These are phyloP conservation scores for Schrenkiella parvula DNA, from an alignment of 345 rosid species.

Conservation along the genomic window DNA sequence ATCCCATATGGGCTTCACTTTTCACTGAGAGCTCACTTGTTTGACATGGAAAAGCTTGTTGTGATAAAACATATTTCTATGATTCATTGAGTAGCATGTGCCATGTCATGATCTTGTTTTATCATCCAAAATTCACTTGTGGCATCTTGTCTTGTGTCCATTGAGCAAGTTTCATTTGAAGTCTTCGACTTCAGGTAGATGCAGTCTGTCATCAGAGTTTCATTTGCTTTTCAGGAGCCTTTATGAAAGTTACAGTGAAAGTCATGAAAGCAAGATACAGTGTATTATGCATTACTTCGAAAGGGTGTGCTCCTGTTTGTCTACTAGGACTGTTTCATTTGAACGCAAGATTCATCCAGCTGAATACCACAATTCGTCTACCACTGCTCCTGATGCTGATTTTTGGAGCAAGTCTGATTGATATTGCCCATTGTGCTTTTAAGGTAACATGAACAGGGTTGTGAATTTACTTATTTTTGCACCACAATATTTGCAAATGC, in stretches of 20 bases:
- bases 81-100: background rate
- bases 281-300: constrained; percentile 78
- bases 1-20: background rate
- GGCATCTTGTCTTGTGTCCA: background rate
- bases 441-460: constrained; percentile 45
- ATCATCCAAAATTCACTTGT: background rate
- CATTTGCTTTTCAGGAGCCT: constrained; percentile 53
- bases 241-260: constrained; percentile 53
- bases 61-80: background rate
- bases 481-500: background rate
- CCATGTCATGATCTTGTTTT: background rate
- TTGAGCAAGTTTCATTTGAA: background rate
- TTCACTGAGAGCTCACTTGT: background rate
- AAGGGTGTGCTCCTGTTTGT: constrained; percentile 57
- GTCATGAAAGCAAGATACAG: constrained; percentile 70
- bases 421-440: constrained; percentile 53
- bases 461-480: background rate
- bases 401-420: constrained; percentile 78
- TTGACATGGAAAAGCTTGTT: background rate
- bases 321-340: constrained; percentile 68
- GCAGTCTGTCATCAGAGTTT: background rate
- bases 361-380: constrained; percentile 27
- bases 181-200: background rate
- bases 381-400: constrained; percentile 48
- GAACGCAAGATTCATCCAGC: constrained; percentile 75